Evolutionary conservation across 495 filamentous ascomycete species (phyloP).

Genomic region (Parachaetomium inaequale): DNA sequence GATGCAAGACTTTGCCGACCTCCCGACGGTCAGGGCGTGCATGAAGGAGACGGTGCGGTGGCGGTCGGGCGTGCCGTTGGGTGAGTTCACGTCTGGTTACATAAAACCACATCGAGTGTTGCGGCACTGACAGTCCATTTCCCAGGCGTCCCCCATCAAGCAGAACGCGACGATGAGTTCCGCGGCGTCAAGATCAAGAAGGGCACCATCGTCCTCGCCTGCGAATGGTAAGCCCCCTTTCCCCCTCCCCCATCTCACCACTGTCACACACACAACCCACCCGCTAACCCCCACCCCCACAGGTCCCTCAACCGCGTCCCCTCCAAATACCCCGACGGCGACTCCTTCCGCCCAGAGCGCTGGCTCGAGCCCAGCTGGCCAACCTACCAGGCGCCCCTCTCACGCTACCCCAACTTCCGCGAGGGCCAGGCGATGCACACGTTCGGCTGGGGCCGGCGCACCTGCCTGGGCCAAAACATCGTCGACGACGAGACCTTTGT

Average conservation of each 20-base stretch:
- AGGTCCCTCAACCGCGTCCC: conserved; percentile 52
- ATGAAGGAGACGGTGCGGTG: conserved; percentile 60
- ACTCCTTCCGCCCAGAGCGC: conserved; percentile 52
- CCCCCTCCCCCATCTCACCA: background rate
- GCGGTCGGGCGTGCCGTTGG: conserved; percentile 52
- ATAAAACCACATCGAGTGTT: background rate
- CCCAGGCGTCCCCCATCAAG: conserved; percentile 50
- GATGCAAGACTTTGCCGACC: conserved; percentile 43
- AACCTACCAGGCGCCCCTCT: conserved; percentile 52
- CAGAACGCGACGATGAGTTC: conserved; percentile 49
- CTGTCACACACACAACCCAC: background rate
- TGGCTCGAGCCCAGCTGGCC: conserved; percentile 52
- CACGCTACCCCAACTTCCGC: conserved; percentile 50
- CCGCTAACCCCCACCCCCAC: background rate
- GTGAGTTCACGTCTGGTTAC: conserved; percentile 24
- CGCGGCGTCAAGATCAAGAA: conserved; percentile 50
- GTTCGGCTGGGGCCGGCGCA: conserved; percentile 62
- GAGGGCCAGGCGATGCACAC: conserved; percentile 48
- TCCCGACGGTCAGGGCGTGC: conserved; percentile 54
- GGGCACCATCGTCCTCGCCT: conserved; percentile 51
- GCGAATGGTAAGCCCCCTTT: conserved; percentile 46
- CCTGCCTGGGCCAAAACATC: conserved; percentile 60
- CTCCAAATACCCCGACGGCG: conserved; percentile 49
- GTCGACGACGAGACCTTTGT: conserved; percentile 56
- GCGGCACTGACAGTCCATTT: background rate